Base-by-base conservation (phyloP, 1,139 yeast species). In the Kodamaea arcana region DNA sequence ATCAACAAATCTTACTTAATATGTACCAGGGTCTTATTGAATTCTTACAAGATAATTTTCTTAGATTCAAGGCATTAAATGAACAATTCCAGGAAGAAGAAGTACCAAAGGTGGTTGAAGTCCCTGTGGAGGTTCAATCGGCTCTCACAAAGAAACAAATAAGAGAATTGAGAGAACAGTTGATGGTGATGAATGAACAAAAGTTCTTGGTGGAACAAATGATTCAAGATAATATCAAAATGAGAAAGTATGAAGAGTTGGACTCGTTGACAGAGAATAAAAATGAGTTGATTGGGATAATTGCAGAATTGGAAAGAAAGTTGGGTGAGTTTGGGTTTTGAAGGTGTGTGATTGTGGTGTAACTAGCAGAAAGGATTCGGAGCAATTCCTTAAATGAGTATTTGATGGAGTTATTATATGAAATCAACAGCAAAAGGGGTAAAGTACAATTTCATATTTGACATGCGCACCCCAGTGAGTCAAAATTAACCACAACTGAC, bases 171-270 rank as follows among this genome's bases (percentile, higher is more conserved):
- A 66, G 94, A 37, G 94, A 87, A 47, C 83, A 83, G 46, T 58
- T 90, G 37, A 83, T 88, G 82, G 96, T 90, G 11, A 64, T 87
- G 58, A 83, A 83, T 44, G 97, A 90, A 51, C 97, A 90, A 51
- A 70, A 71, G 50, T 87, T 76, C 47, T 58, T 90, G 42, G 80
- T 90, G 3, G 76, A 78, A 37, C 71, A 74, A 16, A 73, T 82
- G 71, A 72, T 84, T 15, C 65, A 69, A 4, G 77, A 72, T 14
- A 76, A 82, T 29, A 85, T 82, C 39, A 70, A 69, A 43, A 77
- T 75, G 37, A 65, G 97, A 29, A 75, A 78, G 44, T 87, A 86
- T 52, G 96, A 88, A 43, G 96, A 87, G 51, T 59, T 87, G 31
- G 65, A 63, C 15, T 72, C 86, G 0, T 60, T 90, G 34, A 72